phyloP scores from a whole-genome alignment of 352 stramenopile genomes.

The Thalassiosira oceanica region DNA sequence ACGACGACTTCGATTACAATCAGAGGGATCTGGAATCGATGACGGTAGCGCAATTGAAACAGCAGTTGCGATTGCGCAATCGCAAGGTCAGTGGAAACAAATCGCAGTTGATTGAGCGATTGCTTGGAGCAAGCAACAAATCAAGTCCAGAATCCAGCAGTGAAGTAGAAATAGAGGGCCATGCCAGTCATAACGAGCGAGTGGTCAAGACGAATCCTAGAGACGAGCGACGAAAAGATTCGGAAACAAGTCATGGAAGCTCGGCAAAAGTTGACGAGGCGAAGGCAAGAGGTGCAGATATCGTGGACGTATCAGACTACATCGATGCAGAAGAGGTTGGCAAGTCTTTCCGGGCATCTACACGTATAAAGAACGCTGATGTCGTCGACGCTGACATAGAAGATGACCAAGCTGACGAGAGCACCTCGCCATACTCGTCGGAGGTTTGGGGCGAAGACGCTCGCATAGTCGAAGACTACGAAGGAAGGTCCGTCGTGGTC shows the following conservation, averaged over 20 bases:
- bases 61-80: conserved; percentile 70
- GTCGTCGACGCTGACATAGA: conserved; percentile 16
- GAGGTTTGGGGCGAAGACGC: conserved; percentile 77
- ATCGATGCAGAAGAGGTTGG: conserved; percentile 64
- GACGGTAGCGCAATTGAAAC: conserved; percentile 69
- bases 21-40: conserved; percentile 50
- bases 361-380: conserved; percentile 12
- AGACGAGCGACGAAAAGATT: background rate
- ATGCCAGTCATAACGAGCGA: background rate
- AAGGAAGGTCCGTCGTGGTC: conserved; percentile 64
- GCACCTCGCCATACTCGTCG: conserved; percentile 31
- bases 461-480: conserved; percentile 76
- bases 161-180: conserved; percentile 3
- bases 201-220: background rate
- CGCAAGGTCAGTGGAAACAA: conserved; percentile 70
- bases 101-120: conserved; percentile 60
- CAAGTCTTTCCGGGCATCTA: conserved; percentile 51
- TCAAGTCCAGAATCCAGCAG: background rate
- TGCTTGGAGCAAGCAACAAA: conserved; percentile 28
- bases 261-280: conserved; percentile 31
- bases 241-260: too few relatives aligned
- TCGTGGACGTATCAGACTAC: conserved; percentile 77
- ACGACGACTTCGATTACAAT: background rate
- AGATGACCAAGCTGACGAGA: background rate
- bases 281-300: conserved; percentile 55